Base-by-base conservation (phyloP, 2,329 filamentous ascomycete genomes). In the Talaromyces rugulosus region DNA sequence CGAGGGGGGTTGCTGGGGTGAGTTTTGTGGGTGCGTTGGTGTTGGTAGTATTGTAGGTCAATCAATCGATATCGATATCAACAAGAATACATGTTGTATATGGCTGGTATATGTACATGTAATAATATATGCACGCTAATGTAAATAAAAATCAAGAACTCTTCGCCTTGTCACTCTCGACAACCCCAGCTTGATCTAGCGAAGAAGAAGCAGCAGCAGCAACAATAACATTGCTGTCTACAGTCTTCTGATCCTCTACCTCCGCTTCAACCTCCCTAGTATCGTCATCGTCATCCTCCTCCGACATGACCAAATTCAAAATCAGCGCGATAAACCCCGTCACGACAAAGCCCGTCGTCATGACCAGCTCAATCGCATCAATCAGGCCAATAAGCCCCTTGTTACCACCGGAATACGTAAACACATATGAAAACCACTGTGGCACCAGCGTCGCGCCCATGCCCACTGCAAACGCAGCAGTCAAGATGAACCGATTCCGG, bases 271-370 rank as follows among this genome's bases (percentile, higher is more conserved):
- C 34, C 23, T 56, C 57, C 23, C 59, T 40, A 5, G 68, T 62
- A 57, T 80, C 78, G 33, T 82, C 81, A 51, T 90, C 89, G 68
- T 91, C 90, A n/a, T 89, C 77, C 76, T 96, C 92, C 69, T 91
- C 88, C 0, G 87, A 85, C 16, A 96, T 77, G 0, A 85, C 67
- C 56, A 95, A 74, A 72, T 96, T 96, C 56, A 96, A 80, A 27
- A 90, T 74, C 71, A 95, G 81, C 57, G 86, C 86, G 47, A 93
- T 72, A 28, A 92, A 83, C 0, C 90, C 92, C 0, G 90, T 89
- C 23, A 96, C 81, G 2, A 78, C 77, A 51, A 80, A 80, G 0
- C 78, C 78, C 28, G 78, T 92, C 76, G 89, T 84, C 84, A 92
- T 88, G 62, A 92, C 80, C 47, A 93, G 78, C 4, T 83, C 82